Conservation (phyloP, 352 stramenopile species). For the Pythium sp. region DNA sequence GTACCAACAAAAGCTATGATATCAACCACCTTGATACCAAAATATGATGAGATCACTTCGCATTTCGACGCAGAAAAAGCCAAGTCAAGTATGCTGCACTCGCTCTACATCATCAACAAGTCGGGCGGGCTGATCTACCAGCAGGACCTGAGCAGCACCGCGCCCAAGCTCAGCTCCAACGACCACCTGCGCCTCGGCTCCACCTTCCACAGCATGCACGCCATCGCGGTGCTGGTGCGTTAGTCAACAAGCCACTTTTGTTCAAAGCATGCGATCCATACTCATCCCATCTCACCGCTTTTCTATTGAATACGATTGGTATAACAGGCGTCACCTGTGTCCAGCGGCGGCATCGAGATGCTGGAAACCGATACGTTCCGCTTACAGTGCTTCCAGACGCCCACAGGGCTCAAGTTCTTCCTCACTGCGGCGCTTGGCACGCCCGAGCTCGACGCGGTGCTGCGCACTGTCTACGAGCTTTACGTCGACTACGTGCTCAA, state of each 20-base stretch:
- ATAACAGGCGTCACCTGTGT: slow-evolving; percentile 68
- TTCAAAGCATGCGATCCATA: not conserved
- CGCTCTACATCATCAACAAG: slow-evolving; percentile 95
- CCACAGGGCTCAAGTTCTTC: slow-evolving; percentile 93
- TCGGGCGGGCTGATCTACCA: slow-evolving; percentile 92
- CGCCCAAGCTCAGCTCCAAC: slow-evolving; percentile 88
- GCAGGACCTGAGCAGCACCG: slow-evolving; percentile 83
- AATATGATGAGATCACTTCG: not conserved
- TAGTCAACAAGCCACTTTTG: not conserved
- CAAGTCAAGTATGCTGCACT: slow-evolving; percentile 88
- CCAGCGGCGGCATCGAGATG: slow-evolving; percentile 87
- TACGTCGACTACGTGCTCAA: slow-evolving; percentile 96
- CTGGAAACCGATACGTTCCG: slow-evolving; percentile 92
- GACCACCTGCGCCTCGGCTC: slow-evolving; percentile 92
- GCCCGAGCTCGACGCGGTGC: slow-evolving; percentile 74
- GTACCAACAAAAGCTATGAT: not conserved
- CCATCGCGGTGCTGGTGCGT: slow-evolving; percentile 79
- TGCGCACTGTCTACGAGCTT: slow-evolving; percentile 92
- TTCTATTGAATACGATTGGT: not conserved
- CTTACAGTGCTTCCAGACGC: slow-evolving; percentile 91
- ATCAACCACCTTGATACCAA: not conserved
- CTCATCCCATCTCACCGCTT: not conserved
- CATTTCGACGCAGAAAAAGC: not conserved
- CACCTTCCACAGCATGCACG: slow-evolving; percentile 94
- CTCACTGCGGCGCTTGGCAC: slow-evolving; percentile 88